Percentiles rank a stretch among this genome's conserved stretches.
Conservation (phyloP, 2,329 filamentous ascomycete species). For the Dactylonectria macrodidyma region DNA sequence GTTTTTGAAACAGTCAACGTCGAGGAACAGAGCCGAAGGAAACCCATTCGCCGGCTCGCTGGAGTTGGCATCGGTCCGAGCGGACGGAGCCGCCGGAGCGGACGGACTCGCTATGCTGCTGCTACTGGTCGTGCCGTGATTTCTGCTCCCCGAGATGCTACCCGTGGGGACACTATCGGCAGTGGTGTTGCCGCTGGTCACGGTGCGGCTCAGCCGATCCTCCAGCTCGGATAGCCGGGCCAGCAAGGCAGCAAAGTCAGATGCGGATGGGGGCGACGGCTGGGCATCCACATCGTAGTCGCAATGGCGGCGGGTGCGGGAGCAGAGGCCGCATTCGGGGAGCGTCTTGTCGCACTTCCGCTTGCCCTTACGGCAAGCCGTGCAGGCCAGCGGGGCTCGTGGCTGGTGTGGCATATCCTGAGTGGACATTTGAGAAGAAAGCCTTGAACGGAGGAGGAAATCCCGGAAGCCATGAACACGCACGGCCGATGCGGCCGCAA, state of each 20-base stretch:
- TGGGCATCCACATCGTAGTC: neutral
- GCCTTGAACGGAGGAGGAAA: too few relatives aligned
- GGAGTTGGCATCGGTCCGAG: too few relatives aligned
- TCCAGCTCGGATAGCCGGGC: conserved; percentile 2
- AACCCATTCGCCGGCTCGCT: neutral
- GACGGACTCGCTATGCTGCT: too few relatives aligned
- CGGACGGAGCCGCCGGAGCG: too few relatives aligned
- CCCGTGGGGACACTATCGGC: neutral
- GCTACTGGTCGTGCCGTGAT: neutral
- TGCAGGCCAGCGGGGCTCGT: too few relatives aligned
- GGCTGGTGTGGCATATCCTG: too few relatives aligned
- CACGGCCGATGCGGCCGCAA: too few relatives aligned
- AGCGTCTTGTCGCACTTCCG: conserved; percentile 66
- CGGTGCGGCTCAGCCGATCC: neutral
- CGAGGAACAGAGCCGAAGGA: conserved; percentile 4
- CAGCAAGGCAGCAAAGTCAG: neutral
- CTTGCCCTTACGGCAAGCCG: conserved; percentile 57
- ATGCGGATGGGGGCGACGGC: neutral
- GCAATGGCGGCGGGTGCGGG: conserved; percentile 57
- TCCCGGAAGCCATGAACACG: too few relatives aligned
- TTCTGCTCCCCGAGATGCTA: neutral
- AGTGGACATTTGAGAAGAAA: too few relatives aligned
- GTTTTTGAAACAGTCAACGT: conserved; percentile 6
- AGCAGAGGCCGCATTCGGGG: conserved; percentile 63
- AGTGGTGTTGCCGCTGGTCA: neutral